Percentiles rank a stretch among this genome's conserved stretches.
Evolutionary conservation across 805 yeast species (phyloP).

Genomic region (Sugiyamaella marilandica): DNA sequence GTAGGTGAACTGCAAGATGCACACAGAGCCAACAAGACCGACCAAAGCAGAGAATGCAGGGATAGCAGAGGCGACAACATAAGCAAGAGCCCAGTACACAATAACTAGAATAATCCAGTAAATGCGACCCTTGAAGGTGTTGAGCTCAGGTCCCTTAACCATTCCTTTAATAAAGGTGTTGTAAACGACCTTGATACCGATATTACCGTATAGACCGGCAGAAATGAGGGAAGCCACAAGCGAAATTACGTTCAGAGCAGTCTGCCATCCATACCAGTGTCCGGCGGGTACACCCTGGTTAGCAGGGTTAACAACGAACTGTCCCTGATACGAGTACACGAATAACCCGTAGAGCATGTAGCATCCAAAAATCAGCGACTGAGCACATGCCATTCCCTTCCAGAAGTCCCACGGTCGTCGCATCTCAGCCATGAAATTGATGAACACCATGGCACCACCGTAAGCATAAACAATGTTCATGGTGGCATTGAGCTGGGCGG

Average conservation of each 20-base stretch:
- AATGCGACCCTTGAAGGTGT: constrained; percentile 33
- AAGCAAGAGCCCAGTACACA: constrained; percentile 43
- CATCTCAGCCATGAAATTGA: constrained; percentile 47
- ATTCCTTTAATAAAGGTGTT: constrained; percentile 36
- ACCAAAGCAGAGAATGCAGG: constrained; percentile 40
- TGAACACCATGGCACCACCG: constrained; percentile 49
- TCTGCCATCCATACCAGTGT: constrained; percentile 34
- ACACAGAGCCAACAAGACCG: constrained; percentile 40
- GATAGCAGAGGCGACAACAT: constrained; percentile 41
- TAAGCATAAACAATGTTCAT: constrained; percentile 46
- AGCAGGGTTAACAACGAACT: constrained; percentile 41
- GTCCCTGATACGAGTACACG: constrained; percentile 44
- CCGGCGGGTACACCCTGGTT: constrained; percentile 38
- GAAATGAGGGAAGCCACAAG: constrained; percentile 41
- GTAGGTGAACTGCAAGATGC: constrained; percentile 44
- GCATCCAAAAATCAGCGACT: constrained; percentile 36
- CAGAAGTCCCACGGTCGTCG: constrained; percentile 45
- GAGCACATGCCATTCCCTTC: constrained; percentile 44
- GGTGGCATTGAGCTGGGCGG: constrained; percentile 36
- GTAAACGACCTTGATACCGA: constrained; percentile 44
- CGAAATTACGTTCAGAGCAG: constrained; percentile 35
- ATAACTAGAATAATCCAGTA: constrained; percentile 37
- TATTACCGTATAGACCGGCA: constrained; percentile 43
- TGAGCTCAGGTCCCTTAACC: constrained; percentile 32
- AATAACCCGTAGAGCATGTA: constrained; percentile 42